Conservation (phyloP, 1,284 basidiomycete species). For the Clitocybe nebularis region DNA sequence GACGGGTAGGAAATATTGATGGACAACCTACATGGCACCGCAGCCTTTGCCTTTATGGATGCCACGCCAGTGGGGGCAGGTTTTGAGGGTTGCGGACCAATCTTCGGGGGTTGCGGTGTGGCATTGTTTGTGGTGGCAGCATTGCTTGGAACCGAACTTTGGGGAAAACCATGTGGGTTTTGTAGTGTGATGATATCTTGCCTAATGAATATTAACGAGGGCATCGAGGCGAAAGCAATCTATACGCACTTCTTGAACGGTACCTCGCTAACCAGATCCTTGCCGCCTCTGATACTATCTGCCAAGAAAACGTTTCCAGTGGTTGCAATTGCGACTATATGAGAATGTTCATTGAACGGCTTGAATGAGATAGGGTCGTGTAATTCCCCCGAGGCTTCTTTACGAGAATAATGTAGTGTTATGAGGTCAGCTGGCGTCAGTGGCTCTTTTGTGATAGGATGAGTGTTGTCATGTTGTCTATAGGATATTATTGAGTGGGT, state of each 20-base stretch:
- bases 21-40: slow-evolving; percentile 70
- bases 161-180: slow-evolving; percentile 73
- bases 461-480: slow-evolving; percentile 72
- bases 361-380: slow-evolving; percentile 94
- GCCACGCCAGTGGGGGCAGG: slow-evolving; percentile 21
- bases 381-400: slow-evolving; percentile 72
- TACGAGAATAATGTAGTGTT: slow-evolving; percentile 83
- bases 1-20: no score
- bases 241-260: slow-evolving; percentile 74
- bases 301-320: slow-evolving; percentile 91
- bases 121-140: slow-evolving; percentile 24
- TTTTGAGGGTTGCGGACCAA: slow-evolving; percentile 20
- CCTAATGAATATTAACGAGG: slow-evolving; percentile 33
- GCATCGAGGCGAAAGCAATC: slow-evolving; percentile 2
- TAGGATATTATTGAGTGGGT: slow-evolving; percentile 9
- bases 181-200: slow-evolving; percentile 91
- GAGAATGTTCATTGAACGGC: slow-evolving; percentile 87
- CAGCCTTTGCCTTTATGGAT: slow-evolving; percentile 49
- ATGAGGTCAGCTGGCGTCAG: slow-evolving; percentile 80
- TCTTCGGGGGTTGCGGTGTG: slow-evolving; percentile 29
- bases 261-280: slow-evolving; percentile 83
- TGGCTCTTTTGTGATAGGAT: slow-evolving; percentile 86
- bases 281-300: slow-evolving; percentile 86
- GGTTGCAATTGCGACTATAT: slow-evolving; percentile 85
- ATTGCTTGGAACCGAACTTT: slow-evolving; percentile 45